Base-by-base conservation (phyloP, 2,329 filamentous ascomycete genomes). In the Dactylella cylindrospora region DNA sequence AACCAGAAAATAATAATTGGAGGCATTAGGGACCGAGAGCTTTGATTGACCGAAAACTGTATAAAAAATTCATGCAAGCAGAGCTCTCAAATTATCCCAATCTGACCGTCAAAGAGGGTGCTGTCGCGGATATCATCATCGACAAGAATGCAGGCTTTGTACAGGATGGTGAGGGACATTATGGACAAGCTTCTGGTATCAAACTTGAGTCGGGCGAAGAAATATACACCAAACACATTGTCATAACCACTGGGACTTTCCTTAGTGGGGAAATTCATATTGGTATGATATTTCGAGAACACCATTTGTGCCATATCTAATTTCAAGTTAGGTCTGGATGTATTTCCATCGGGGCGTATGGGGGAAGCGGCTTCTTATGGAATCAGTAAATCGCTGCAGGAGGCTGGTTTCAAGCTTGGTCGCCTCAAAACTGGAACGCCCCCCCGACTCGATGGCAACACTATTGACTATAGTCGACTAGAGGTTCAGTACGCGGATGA, bases 221-320 rank as follows among this genome's bases (percentile, higher is more conserved):
- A 12, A 80, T 98, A 66, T 80, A 84, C 1, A 88, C 91, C 0
- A 82, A 79, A 39, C 84, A 85, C 64, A 90, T 97, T 28, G 81
- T 98, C 19, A 96, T 98, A 67, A 97, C 93, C 0, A 98, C 93
- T 0, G 93, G 93, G 0, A 98, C 93, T 0, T 98, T 98, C 70
- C 75, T 98, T 3, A 86, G 91, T 8, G 93, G 90, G 13, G 93
- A 98, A 73, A 98, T 98, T 65, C 93, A 98, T 69, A 94, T 98
- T 64, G 59, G 59, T 57, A 64, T 26, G 33, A 5, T 26, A 17
- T 32, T 10, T 17, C 32, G 33, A 19, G 15, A 38, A 19, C 33
- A 9, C 17, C 5, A 4, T 6, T 38, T 9, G n/a, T 38, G 3
- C 12, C 15, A 38, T 8, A 22, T 35, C 43, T 62, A 36, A 62